Base-by-base conservation (phyloP, 768 basidiomycete species). In the Dacryopinax primogenitus region DNA sequence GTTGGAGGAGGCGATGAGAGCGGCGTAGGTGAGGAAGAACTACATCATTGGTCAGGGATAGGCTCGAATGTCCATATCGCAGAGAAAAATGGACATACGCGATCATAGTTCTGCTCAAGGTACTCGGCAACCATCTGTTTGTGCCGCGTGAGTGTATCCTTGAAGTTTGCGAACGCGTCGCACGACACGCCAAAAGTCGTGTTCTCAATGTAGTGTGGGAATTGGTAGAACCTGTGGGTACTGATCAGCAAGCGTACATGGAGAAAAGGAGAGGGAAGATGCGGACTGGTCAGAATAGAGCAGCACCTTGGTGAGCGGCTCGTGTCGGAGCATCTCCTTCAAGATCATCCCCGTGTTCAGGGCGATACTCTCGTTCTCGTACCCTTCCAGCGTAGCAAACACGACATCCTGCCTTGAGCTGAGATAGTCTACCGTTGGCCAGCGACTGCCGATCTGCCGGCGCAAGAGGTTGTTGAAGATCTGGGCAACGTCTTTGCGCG, bases 181-280 rank as follows among this genome's bases (percentile, higher is more conserved):
- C 94, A 97, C 0, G 95, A 97, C 67, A 97, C 92, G 7, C 96
- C 95, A 72, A 99, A 99, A 21, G 94, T 96, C 2, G 94, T 95
- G 32, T 88, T 87, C 78, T 99, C 96, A 71, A 99, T 97, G 76
- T 93, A 94, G 72, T 90, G 85, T 21, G 94, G 91, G 77, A 93
- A 99, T 67, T 84, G 87, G 79, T 98, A 98, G 76, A 99, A 97
- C 72, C 94, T 95, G 74, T 7, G 11, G 21, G 12, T 11, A 18
- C 4, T 23, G 6, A 16, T 62, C 33, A 63, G 33, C n/a, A 58
- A 32, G n/a, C 36, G 44, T 21, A 15, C 13, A 0, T n/a, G 11
- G 37, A 28, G 13, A 41, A 61, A 26, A 58, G 45, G 62, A 18
- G 47, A 36, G 26, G 18, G 33, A 36, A n/a, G 28, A 33, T 16